Base-by-base conservation (phyloP, 2,329 filamentous ascomycete species). In the Verticillium albo-atrum region DNA sequence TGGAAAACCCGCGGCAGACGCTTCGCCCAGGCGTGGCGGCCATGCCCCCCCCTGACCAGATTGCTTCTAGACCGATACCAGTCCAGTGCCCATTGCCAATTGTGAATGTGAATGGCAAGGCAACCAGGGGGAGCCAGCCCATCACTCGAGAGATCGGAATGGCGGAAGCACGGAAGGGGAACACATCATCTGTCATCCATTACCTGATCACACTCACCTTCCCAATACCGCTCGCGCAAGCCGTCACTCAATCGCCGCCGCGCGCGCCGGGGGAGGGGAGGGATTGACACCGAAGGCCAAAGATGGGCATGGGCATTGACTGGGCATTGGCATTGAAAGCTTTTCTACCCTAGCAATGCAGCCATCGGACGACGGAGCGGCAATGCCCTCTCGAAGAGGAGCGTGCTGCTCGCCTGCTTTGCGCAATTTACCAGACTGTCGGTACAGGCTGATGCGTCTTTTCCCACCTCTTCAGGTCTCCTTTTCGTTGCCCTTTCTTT, bases 341-440 rank as follows among this genome's bases (percentile, higher is more conserved):
- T 23, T 47, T 47, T 47, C 42, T 47, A 12, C 42, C 42, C 42
- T 47, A 47, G 42, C 42, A 47, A 47, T 47, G 42, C 42, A 47
- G 42, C 20, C n/a, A 25, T 47, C 42, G 42, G 42, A 47, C 42
- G 42, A 47, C 42, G 20, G 42, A 47, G 42, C 42, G 42, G 42
- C 42, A 47, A 47, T 47, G 42, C 17, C 9, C 42, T 47, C 42
- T 47, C 17, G 14, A 47, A 47, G 25, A 47, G 42, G 42, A 47
- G 42, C 42, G 42, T 47, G 42, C n/a, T 47, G 42, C 42, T 47
- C 42, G 42, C 42, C 42, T 47, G 42, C 42, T 23, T 47, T 47
- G 42, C 42, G 42, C 42, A 47, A 47, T 72, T 72, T 72, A 72
- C 70, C 70, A 72, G 58, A 68, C 68, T 71, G 69, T 72, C 70